These are phyloP conservation scores for Stachybotrys echinatus DNA, from an alignment of 2,329 filamentous ascomycete genomes.

Conservation along the genomic window DNA sequence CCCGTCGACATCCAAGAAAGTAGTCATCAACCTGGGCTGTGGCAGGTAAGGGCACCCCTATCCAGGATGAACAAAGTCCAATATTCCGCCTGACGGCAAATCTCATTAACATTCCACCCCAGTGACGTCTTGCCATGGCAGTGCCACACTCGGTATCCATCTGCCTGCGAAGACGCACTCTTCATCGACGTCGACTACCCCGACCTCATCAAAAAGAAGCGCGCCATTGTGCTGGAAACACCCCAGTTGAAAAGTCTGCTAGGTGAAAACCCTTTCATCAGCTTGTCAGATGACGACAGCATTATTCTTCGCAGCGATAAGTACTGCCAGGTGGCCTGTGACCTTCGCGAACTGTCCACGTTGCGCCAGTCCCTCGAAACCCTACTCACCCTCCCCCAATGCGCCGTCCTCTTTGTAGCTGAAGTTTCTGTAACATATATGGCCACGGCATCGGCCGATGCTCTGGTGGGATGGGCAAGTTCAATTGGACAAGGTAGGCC, in stretches of 20 bases:
- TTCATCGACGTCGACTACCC: constrained; percentile 88
- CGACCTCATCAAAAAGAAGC: constrained; percentile 71
- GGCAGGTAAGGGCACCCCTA: constrained; percentile 84
- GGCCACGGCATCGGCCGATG: constrained; percentile 67
- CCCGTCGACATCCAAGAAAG: constrained; percentile 46
- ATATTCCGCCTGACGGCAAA: no score
- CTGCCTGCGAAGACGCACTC: constrained; percentile 49
- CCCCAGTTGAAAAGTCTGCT: constrained; percentile 45
- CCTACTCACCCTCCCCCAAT: constrained; percentile 52
- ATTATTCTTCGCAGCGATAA: constrained; percentile 60
- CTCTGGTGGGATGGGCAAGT: constrained; percentile 73
- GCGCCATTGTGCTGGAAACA: constrained; percentile 59
- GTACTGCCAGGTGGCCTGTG: constrained; percentile 78
- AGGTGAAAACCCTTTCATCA: constrained; percentile 20
- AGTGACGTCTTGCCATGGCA: constrained; percentile 88
- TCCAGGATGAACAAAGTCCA: no score
- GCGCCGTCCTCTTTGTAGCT: constrained; percentile 71
- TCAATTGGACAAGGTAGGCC: constrained; percentile 61
- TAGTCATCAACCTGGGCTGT: constrained; percentile 81
- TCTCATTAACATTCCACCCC: not conserved
- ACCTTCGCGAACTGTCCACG: constrained; percentile 62
- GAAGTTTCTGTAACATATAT: constrained; percentile 93
- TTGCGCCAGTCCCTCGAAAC: constrained; percentile 55
- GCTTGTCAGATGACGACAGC: constrained; percentile 33
- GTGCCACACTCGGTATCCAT: constrained; percentile 62